Percentiles rank a stretch among this genome's conserved stretches.
phyloP scores from a whole-genome alignment of 768 basidiomycete species.

The Brasilioporus rufonigricans region DNA sequence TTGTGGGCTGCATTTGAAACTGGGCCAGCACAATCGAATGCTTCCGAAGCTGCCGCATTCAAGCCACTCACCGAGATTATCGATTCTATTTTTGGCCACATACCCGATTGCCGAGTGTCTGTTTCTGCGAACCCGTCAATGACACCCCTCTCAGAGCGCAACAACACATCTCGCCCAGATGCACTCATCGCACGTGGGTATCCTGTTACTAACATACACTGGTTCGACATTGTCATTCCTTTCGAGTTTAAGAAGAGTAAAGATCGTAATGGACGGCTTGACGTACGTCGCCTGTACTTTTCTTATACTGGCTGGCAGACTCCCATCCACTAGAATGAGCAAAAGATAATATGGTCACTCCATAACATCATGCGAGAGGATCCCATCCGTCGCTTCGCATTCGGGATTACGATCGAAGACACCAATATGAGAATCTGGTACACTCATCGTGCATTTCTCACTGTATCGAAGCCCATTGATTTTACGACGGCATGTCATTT shows the following conservation, averaged over 20 bases:
- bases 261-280: background rate
- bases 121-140: background rate
- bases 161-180: constrained; percentile 8
- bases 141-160: background rate
- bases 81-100: background rate
- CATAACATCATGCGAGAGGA: constrained; percentile 30
- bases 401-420: constrained; percentile 31
- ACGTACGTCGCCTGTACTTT: constrained; percentile 1
- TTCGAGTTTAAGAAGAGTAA: constrained; percentile 12
- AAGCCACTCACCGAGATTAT: background rate
- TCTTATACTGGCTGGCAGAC: background rate
- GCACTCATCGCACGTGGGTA: background rate
- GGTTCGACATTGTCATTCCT: constrained; percentile 11
- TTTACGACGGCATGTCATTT: constrained; percentile 2
- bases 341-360: constrained; percentile 28
- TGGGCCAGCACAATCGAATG: too few species aligned
- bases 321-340: constrained; percentile 6
- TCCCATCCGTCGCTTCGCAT: constrained; percentile 19
- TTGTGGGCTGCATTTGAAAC: too few species aligned
- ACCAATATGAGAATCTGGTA: constrained; percentile 28
- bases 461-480: background rate
- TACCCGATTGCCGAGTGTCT: background rate
- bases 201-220: background rate
- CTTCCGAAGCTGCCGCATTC: too few species aligned
- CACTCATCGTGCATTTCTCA: background rate